Percentiles rank a stretch among this genome's conserved stretches.
Evolutionary conservation across 2,329 filamentous ascomycete genomes (phyloP).

Genomic region (Ploettnerulaceae sp.): DNA sequence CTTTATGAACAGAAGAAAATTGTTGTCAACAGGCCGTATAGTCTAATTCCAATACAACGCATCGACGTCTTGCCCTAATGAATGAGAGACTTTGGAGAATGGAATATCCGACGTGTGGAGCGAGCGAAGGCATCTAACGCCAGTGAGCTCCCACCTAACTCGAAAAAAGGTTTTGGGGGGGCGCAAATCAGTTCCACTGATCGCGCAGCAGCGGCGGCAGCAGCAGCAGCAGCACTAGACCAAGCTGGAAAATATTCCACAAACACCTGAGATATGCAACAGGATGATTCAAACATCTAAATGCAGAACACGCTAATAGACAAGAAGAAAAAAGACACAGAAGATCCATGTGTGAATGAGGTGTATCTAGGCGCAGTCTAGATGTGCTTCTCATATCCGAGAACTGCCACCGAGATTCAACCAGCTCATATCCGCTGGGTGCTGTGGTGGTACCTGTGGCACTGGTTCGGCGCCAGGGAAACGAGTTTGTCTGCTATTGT

Average conservation of each 20-base stretch:
- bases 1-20: too few relatives aligned
- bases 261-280: slow-evolving; percentile 14
- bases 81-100: too few relatives aligned
- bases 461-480: slow-evolving; percentile 16
- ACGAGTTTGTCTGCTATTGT: slow-evolving; percentile 15
- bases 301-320: slow-evolving; percentile 18
- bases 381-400: slow-evolving; percentile 21
- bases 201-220: neutral
- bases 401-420: slow-evolving; percentile 55
- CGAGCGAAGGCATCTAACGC: slow-evolving; percentile 10
- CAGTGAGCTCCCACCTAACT: slow-evolving; percentile 2
- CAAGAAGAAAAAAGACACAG: slow-evolving; percentile 10
- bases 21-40: slow-evolving; percentile 1
- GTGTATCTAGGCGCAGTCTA: slow-evolving; percentile 8
- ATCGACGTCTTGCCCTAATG: neutral
- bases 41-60: slow-evolving; percentile 3
- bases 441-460: slow-evolving; percentile 9
- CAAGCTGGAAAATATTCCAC: slow-evolving; percentile 2
- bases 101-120: neutral
- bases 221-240: neutral
- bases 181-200: slow-evolving; percentile 4
- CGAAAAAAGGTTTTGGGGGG: neutral
- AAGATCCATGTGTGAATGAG: slow-evolving; percentile 9
- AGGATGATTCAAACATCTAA: slow-evolving; percentile 8
- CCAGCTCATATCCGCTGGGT: slow-evolving; percentile 68